Base-by-base conservation (phyloP, 176 grass and related monocot genomes). In the Leersia perrieri region DNA sequence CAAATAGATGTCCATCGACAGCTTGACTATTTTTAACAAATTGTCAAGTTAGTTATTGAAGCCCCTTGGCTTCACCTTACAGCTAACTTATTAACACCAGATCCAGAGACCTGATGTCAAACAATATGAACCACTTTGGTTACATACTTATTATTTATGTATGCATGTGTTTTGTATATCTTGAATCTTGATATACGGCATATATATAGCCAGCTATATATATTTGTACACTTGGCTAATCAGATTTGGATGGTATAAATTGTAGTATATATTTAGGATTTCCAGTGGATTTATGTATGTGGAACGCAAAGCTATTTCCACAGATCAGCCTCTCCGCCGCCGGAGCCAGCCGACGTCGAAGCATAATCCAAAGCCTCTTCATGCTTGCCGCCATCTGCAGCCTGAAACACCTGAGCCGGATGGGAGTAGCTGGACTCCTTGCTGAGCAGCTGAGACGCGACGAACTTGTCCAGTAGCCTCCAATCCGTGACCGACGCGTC, bases 401-500 rank as follows among this genome's bases (percentile, higher is more conserved):
- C 68, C 32, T 84, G 91, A 51, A 94, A 85, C 23, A 33, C 47
- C 26, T 49, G 41, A 1, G 41, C 81, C 11, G 83, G 67, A 67
- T 65, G 74, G 61, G 90, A 71, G 80, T 69, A 87, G 32, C 41
- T 85, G 14, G 78, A 18, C 33, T 88, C 90, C 78, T 90, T 90
- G 83, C 84, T 98, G 85, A 93, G 73, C 70, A 98, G 74, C 61
- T 98, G 92, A 76, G 95, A 98, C 2, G 92, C 92, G 14, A 98
- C 92, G 36, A 98, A 88, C 45, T 91, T 91, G 76, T 98, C 95
- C 11, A 98, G 81, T 27, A 91, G 74, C 84, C 92, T 98, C 95
- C 95, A 98, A 18, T 98, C 95, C 0, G 79, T 84, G 66, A 74
- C 75, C 5, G 64, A 76, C 11, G 68, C 74, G 12, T 90, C 88